These are phyloP conservation scores for Lipomyces kockii DNA, from an alignment of 805 yeast genomes.

Conservation along the genomic window DNA sequence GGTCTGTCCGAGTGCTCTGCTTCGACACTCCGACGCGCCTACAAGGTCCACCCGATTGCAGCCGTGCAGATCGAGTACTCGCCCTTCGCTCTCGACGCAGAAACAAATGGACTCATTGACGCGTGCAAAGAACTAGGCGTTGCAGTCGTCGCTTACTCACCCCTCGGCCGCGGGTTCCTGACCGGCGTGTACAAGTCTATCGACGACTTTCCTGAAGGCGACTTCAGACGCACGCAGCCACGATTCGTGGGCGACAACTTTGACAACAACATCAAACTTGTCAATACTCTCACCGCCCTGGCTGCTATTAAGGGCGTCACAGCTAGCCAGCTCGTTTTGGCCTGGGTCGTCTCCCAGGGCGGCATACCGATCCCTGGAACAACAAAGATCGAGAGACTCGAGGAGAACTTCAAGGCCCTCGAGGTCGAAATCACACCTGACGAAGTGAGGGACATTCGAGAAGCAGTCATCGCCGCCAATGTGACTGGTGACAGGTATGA, in stretches of 20 bases:
- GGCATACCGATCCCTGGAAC: slow-evolving; percentile 83
- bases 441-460: slow-evolving; percentile 25
- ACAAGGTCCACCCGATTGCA: slow-evolving; percentile 58
- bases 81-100: slow-evolving; percentile 64
- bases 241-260: slow-evolving; percentile 66
- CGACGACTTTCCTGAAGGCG: slow-evolving; percentile 57
- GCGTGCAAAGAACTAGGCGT: slow-evolving; percentile 61
- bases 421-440: slow-evolving; percentile 23
- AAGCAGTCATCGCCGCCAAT: slow-evolving; percentile 27
- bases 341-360: slow-evolving; percentile 60
- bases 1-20: slow-evolving; percentile 76
- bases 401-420: slow-evolving; percentile 56
- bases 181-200: slow-evolving; percentile 61
- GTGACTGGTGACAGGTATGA: slow-evolving; percentile 28
- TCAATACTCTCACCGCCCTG: slow-evolving; percentile 54
- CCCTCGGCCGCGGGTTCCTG: slow-evolving; percentile 77
- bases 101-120: slow-evolving; percentile 65
- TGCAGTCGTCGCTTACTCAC: slow-evolving; percentile 80
- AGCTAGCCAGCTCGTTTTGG: slow-evolving; percentile 70
- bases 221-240: slow-evolving; percentile 57
- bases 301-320: slow-evolving; percentile 55
- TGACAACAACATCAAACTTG: slow-evolving; percentile 56
- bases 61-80: slow-evolving; percentile 83
- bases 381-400: slow-evolving; percentile 62
- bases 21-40: slow-evolving; percentile 63